Evolutionary conservation across 73 alveolate species (phyloP).

Genomic region (Uronychia binucleata): DNA sequence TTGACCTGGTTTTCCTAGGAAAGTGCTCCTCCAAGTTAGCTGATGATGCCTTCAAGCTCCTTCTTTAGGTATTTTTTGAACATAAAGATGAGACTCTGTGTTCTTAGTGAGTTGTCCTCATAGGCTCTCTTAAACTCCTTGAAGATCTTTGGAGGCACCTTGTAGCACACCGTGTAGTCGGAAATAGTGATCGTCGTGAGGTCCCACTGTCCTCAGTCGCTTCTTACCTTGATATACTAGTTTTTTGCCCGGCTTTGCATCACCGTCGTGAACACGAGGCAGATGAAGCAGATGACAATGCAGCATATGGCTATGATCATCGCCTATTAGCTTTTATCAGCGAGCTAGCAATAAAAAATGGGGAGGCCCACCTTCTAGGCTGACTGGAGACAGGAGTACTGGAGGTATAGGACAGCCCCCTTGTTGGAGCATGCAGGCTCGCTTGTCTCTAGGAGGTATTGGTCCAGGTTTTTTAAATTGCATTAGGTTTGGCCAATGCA

Average conservation of each 20-base stretch:
- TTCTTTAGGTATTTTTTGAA: conserved; percentile 24
- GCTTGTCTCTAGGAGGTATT: not conserved
- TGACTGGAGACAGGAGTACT: not conserved
- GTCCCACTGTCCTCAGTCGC: too few relatives aligned
- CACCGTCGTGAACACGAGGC: not conserved
- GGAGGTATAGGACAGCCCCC: not conserved
- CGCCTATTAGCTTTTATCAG: not conserved
- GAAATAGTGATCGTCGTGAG: conserved; percentile 49
- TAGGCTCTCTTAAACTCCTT: not conserved
- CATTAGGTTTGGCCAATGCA: not conserved
- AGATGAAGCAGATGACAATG: not conserved
- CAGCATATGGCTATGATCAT: not conserved
- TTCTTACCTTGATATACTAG: not conserved
- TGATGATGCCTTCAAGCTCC: conserved; percentile 19
- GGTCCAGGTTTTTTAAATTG: not conserved
- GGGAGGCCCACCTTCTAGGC: not conserved
- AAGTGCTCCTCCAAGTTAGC: not conserved
- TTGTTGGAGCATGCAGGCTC: not conserved
- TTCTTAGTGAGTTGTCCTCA: too few relatives aligned
- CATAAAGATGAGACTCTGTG: not conserved
- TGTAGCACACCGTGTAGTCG: conserved; percentile 39
- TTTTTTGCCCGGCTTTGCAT: not conserved
- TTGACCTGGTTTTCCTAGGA: not conserved
- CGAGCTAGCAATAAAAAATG: not conserved
- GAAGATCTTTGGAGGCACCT: conserved; percentile 2